Conservation (phyloP, 345 rosid species). For the Rubroshorea leprosula region DNA sequence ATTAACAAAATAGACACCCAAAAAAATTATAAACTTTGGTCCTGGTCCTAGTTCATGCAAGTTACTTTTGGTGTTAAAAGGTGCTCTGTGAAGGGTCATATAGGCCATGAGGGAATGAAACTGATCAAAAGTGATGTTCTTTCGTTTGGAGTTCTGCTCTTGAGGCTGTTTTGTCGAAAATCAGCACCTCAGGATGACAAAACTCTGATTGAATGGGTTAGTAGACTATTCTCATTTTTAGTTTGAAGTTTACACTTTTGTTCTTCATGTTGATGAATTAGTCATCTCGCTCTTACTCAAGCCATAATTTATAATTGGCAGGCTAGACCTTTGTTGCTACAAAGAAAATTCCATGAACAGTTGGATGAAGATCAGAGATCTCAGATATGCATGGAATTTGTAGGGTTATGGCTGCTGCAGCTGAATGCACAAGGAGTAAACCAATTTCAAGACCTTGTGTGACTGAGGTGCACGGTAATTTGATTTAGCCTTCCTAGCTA, state of each 20-base stretch:
- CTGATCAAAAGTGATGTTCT: slow-evolving; percentile 27
- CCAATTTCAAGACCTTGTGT: slow-evolving; percentile 26
- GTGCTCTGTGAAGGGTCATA: slow-evolving; percentile 9
- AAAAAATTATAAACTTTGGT: too few species aligned
- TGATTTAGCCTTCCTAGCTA: neutral
- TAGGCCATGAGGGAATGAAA: slow-evolving; percentile 12
- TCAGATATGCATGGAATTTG: slow-evolving; percentile 34
- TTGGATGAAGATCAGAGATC: slow-evolving; percentile 28
- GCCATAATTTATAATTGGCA: slow-evolving; percentile 6
- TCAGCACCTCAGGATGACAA: slow-evolving; percentile 27
- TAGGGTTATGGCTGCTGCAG: slow-evolving; percentile 38
- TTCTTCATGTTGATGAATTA: neutral
- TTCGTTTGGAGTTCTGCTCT: slow-evolving; percentile 34
- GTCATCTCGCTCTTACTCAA: neutral
- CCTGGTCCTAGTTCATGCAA: neutral
- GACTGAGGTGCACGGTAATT: slow-evolving; percentile 29
- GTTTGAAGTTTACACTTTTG: too few species aligned
- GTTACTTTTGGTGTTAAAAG: slow-evolving; percentile 16
- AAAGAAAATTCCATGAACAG: slow-evolving; percentile 33
- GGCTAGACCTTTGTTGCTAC: slow-evolving; percentile 34
- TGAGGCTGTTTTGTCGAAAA: slow-evolving; percentile 34
- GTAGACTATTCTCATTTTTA: slow-evolving; percentile 6
- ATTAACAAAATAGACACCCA: too few species aligned
- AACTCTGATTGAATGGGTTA: slow-evolving; percentile 34
- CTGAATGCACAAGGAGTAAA: slow-evolving; percentile 26